These are phyloP conservation scores for Fusarium denticulatum DNA, from an alignment of 2,329 filamentous ascomycete species.

Conservation along the genomic window DNA sequence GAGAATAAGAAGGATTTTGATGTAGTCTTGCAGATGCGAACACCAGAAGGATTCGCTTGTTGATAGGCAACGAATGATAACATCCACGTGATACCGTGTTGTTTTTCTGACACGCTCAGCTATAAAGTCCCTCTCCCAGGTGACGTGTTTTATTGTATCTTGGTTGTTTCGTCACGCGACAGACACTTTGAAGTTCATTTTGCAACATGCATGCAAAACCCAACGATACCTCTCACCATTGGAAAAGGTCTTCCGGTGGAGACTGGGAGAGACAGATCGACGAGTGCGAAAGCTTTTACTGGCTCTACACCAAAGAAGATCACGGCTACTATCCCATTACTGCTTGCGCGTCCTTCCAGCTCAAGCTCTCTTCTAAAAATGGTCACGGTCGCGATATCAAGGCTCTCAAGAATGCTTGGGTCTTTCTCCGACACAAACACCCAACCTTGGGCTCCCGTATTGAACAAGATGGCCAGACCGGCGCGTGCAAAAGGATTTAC, in stretches of 20 bases:
- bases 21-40: neutral
- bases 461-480: neutral
- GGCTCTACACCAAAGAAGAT: neutral
- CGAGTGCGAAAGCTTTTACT: conserved; percentile 1
- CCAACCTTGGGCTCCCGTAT: neutral
- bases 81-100: neutral
- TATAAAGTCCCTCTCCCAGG: neutral
- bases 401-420: neutral
- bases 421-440: neutral
- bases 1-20: neutral
- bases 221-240: neutral
- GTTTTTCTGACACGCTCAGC: neutral
- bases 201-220: rapidly evolving
- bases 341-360: neutral
- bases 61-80: neutral
- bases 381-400: rapidly evolving
- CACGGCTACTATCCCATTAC: neutral
- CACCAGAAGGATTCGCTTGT: neutral
- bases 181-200: too few species aligned
- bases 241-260: neutral
- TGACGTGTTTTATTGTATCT: neutral
- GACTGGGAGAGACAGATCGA: neutral
- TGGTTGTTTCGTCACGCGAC: too few species aligned
- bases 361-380: rapidly evolving
- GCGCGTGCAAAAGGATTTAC: neutral